These are phyloP conservation scores for Colletotrichum lindemuthianum DNA, from an alignment of 2,329 filamentous ascomycete genomes.

Conservation along the genomic window DNA sequence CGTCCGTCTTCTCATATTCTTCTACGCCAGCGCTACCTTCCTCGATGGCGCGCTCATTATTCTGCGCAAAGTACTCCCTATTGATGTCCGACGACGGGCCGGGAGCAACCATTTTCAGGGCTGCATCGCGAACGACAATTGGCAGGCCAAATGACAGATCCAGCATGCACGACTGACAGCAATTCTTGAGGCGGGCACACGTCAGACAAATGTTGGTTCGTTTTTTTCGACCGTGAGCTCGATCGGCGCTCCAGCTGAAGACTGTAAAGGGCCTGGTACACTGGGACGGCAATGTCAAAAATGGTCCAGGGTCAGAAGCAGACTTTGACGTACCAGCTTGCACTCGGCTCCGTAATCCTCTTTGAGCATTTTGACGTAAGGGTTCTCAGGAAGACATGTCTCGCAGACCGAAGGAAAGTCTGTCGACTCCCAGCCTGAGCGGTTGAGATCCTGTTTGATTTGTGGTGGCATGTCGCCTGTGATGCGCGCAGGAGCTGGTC, in stretches of 20 bases:
- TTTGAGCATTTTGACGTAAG: constrained; percentile 99
- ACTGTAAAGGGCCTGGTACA: constrained; percentile 97
- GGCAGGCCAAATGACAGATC: constrained; percentile 96
- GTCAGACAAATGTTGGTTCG: constrained; percentile 96
- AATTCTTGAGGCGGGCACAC: constrained; percentile 97
- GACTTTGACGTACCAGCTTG: constrained; percentile 62
- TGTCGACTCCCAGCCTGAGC: constrained; percentile 94
- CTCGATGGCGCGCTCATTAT: constrained; percentile 95
- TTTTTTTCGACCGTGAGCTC: constrained; percentile 87
- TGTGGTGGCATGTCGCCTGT: constrained; percentile 77
- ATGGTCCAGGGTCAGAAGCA: neutral
- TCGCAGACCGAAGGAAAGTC: constrained; percentile 92
- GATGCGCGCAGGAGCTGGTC: constrained; percentile 34
- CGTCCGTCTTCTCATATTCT: constrained; percentile 95
- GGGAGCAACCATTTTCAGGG: constrained; percentile 96
- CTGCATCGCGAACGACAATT: constrained; percentile 93
- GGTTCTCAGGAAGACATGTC: constrained; percentile 93
- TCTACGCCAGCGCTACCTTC: constrained; percentile 87
- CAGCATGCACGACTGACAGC: constrained; percentile 98
- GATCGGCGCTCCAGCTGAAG: constrained; percentile 93
- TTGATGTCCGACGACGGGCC: constrained; percentile 94
- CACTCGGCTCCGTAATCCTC: constrained; percentile 92
- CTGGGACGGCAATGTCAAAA: constrained; percentile 40
- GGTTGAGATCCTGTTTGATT: constrained; percentile 95
- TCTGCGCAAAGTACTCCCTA: constrained; percentile 96